phyloP scores from a whole-genome alignment of 225 moss, liverwort and hornwort species.

The Polytrichum commune region DNA sequence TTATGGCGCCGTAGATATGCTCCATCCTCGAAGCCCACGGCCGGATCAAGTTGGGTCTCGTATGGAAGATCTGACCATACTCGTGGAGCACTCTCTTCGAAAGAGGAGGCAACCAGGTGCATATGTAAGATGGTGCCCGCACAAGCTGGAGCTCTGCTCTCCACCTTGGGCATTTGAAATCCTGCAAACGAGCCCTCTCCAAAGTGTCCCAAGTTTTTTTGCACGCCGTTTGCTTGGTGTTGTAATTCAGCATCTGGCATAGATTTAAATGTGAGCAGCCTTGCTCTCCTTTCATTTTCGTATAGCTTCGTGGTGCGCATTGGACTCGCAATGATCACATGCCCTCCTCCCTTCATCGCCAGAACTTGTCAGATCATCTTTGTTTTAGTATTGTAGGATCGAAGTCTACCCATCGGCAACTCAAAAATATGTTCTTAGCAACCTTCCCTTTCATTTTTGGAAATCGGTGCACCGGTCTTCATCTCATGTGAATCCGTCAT shows the following conservation, averaged over 20 bases:
- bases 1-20: constrained; percentile 43
- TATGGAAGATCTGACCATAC: constrained; percentile 42
- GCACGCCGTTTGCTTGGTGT: constrained; percentile 44
- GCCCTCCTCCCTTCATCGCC: constrained; percentile 25
- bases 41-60: constrained; percentile 43
- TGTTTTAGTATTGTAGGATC: not conserved
- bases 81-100: constrained; percentile 32
- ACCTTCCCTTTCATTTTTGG: no score
- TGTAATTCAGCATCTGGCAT: constrained; percentile 43
- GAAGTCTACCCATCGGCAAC: no score
- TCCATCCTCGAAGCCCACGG: constrained; percentile 47
- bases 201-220: constrained; percentile 43
- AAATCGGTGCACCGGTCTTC: no score
- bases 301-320: constrained; percentile 27
- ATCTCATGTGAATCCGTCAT: no score
- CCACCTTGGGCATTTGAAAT: constrained; percentile 46
- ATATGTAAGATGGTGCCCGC: constrained; percentile 34
- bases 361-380: constrained; percentile 10
- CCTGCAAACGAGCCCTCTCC: constrained; percentile 36
- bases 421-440: no score
- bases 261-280: constrained; percentile 37
- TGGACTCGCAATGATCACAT: constrained; percentile 19
- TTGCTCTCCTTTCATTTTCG: constrained; percentile 27
- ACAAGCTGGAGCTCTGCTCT: constrained; percentile 44
- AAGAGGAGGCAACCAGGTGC: constrained; percentile 35